These are phyloP conservation scores for Mortierella sp. DNA, from an alignment of 371 early-diverging fungal species.

Conservation along the genomic window DNA sequence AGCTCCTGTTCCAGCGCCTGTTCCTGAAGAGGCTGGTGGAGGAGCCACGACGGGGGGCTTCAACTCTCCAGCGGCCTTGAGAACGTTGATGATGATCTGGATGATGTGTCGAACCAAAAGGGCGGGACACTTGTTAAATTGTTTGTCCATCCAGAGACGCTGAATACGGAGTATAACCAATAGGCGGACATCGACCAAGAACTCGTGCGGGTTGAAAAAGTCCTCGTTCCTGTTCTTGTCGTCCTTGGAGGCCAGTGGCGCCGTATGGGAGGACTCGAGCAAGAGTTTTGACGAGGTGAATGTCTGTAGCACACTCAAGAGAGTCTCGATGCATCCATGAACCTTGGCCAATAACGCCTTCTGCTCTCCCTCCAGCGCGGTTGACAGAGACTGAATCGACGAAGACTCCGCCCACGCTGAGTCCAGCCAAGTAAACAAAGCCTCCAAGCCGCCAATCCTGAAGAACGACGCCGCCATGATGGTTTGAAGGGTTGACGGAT, in stretches of 20 bases:
- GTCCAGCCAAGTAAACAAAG: slow-evolving; percentile 67
- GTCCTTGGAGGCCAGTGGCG: slow-evolving; percentile 63
- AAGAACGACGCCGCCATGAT: slow-evolving; percentile 79
- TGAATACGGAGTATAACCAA: slow-evolving; percentile 65
- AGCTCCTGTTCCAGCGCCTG: slow-evolving; percentile 19
- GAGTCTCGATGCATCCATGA: slow-evolving; percentile 66
- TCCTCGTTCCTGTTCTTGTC: slow-evolving; percentile 69
- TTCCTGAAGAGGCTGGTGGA: slow-evolving; percentile 24
- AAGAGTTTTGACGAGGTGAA: slow-evolving; percentile 72
- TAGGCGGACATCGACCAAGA: slow-evolving; percentile 71
- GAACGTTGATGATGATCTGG: slow-evolving; percentile 71
- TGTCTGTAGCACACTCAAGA: slow-evolving; percentile 71
- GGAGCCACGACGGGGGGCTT: slow-evolving; percentile 44
- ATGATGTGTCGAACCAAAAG: slow-evolving; percentile 66
- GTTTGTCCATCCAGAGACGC: slow-evolving; percentile 65
- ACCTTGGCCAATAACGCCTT: slow-evolving; percentile 35
- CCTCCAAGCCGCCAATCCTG: slow-evolving; percentile 71
- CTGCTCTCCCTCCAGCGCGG: slow-evolving; percentile 18
- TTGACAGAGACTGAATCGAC: slow-evolving; percentile 22
- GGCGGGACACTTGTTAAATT: slow-evolving; percentile 62
- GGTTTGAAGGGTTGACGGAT: slow-evolving; percentile 77
- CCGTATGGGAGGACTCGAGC: slow-evolving; percentile 80
- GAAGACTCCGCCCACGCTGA: slow-evolving; percentile 69
- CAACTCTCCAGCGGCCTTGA: slow-evolving; percentile 80
- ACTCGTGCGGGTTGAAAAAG: slow-evolving; percentile 79